Base-by-base conservation (phyloP, 2,329 filamentous ascomycete genomes). In the Arachnomyces sp. region DNA sequence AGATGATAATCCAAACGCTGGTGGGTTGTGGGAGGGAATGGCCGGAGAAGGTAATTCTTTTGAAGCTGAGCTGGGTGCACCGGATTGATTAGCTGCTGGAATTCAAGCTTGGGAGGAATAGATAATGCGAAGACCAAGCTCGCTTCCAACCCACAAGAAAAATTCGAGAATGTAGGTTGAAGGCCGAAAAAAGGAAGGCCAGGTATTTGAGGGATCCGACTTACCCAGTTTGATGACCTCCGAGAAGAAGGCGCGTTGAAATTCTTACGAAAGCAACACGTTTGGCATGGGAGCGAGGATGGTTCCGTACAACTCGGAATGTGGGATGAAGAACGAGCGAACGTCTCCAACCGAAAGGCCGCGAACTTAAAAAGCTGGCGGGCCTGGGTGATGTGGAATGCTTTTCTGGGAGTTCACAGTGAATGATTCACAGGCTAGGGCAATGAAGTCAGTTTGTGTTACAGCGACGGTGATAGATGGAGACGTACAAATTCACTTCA, bases 271-370 rank as follows among this genome's bases (percentile, higher is more conserved):
- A 57, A 61, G 59, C 48, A 57, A 57, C 62, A 57, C 57, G 55
- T 59, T 59, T 64, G 62, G 61, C 64, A 67, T 52, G 50, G 49
- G 54, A 49, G 45, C 54, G 59, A 61, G 61, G 64, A 66, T 67
- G 59, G 40, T 35, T 44, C 39, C 36, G 39, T 40, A 47, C 36
- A 51, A 47, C 42, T 37, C 57, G 55, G 51, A 52, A 47, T 52
- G 54, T 51, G 50, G 59, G 56, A 57, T 59, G 56, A 64, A 68
- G 61, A 44, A 66, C 65, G 65, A 68, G 59, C 61, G 50, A 68
- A 68, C 65, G 65, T 61, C 63, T 68, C 65, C 64, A 63, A 62
- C 59, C 54, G 55, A 52, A 55, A 56, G 53, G 51, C 37, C 44
- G 46, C 54, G 55, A 51, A 15, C 52, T 57, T 55, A 47, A n/a